These are phyloP conservation scores for Teratosphaeria gauchensis DNA, from an alignment of 2,329 filamentous ascomycete genomes.

Conservation along the genomic window DNA sequence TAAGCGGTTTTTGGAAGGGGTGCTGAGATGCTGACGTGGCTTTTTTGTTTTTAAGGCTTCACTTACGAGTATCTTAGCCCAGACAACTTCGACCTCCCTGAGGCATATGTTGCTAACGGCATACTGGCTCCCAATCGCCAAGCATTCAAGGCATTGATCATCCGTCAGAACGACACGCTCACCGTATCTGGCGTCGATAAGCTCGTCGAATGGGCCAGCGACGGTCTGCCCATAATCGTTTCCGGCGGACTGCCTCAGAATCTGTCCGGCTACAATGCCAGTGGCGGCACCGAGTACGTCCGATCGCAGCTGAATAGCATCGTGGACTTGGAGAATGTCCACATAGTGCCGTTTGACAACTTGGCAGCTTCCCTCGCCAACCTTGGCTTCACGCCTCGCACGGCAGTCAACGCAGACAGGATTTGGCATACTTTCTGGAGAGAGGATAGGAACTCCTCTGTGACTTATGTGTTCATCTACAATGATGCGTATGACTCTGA, in stretches of 20 bases:
- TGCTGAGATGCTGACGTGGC: neutral
- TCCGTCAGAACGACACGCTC: slow-evolving; percentile 29
- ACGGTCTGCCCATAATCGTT: slow-evolving; percentile 36
- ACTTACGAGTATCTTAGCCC: slow-evolving; percentile 38
- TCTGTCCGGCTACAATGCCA: neutral
- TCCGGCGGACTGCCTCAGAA: slow-evolving; percentile 25
- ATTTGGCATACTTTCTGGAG: slow-evolving; percentile 32
- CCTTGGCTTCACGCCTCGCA: slow-evolving; percentile 26
- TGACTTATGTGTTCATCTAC: neutral
- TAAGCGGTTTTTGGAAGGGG: neutral
- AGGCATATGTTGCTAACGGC: slow-evolving; percentile 28
- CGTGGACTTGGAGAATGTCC: slow-evolving; percentile 26
- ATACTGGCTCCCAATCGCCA: slow-evolving; percentile 32
- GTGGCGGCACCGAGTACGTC: slow-evolving; percentile 3
- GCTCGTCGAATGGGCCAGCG: slow-evolving; percentile 27
- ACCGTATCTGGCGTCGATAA: slow-evolving; percentile 27
- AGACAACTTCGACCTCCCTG: slow-evolving; percentile 33
- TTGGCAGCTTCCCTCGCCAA: slow-evolving; percentile 24
- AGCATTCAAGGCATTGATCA: slow-evolving; percentile 35
- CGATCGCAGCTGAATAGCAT: slow-evolving; percentile 16
- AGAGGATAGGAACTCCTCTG: slow-evolving; percentile 12
- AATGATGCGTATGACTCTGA: neutral
- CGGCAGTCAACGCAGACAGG: slow-evolving; percentile 14
- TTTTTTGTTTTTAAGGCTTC: slow-evolving; percentile 11
- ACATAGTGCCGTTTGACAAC: slow-evolving; percentile 22